Evolutionary conservation across 345 rosid genomes (phyloP), one percentile per base, ranked within the genome.

Genomic region (Brassica carinata): DNA sequence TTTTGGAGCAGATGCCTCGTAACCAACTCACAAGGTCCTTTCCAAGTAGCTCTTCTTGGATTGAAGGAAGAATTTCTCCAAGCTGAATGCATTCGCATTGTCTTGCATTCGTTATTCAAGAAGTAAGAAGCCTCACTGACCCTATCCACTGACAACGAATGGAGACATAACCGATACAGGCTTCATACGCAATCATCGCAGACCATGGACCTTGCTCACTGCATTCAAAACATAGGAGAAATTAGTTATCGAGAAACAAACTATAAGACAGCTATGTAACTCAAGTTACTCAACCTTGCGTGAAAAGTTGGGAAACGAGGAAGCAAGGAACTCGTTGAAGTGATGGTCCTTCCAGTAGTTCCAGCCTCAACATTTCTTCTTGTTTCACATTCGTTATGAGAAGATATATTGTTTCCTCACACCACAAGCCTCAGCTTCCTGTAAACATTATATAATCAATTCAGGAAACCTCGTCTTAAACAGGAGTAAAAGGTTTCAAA

Each of bases 151-250:
- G 97, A 94, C 91, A 88, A 89, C 53, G 98, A 92, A 72, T 93
- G 88, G 65, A 96, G 98, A 81, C 98, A 96, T 45, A 96, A 81
- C 48, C 98, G 92, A 90, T 85, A 78, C 99, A 96, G 2, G 93
- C 97, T 74, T 96, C 98, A 79, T 93, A 96, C 3, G 98, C 87
- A 75, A 96, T 87, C 76, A 96, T 92, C 14, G 92, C 92, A 82
- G 86, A 90, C 99, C 99, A 96, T 38, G 98, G 97, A 74, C 99
- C 98, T 82, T 89, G 85, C 62, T 92, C 97, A 82, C 99, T 96
- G 92, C 75, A 77, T 66, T 45, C 71, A 27, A n/a, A 74, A 64
- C 72, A 38, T 26, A 11, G 33, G 69, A 73, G 3, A n/a, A 30
- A 27, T 51, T 19, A 40, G 64, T 33, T 34, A 57, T 17, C 19